Evolutionary conservation across 148 eudicot species (phyloP), one percentile per base, ranked within the genome.

Genomic region (Nyssa sinensis): DNA sequence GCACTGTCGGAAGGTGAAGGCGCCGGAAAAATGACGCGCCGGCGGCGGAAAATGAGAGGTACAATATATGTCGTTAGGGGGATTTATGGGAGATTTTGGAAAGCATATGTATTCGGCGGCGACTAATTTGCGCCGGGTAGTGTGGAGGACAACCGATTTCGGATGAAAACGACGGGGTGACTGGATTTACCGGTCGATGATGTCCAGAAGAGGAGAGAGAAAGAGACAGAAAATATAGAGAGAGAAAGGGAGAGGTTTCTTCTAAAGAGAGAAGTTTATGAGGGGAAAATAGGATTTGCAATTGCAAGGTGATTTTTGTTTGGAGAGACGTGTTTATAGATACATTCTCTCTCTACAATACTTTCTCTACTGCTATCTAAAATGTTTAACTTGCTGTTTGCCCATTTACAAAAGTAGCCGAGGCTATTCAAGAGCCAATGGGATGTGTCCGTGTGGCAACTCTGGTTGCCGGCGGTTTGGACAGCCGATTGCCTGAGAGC

Each of bases 121-220:
- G 49, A 77, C 32, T 66, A 25, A 60, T 61, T 31, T 53, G 64
- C 76, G 84, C 44, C 74, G 69, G 64, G 51, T 58, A 73, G 71
- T 37, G 34, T 47, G 19, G 66, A 64, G 16, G 69, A 67, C 71
- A 77, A 72, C 29, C 63, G 67, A 31, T 53, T 68, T 34, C 53
- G 49, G 68, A 71, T 25, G 58, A 32, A 62, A 24, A 37, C 74
- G 85, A 69, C 81, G 85, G 81, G 85, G 82, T 72, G 78, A 82
- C 66, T 80, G 79, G 85, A 84, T 84, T 75, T 68, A 79, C 78
- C 70, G 79, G 62, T 64, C 65, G 83, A 67, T 71, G 72, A 67
- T 72, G 81, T 66, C 61, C 73, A 61, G 72, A 21, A n/a, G n/a
- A n/a, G n/a, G n/a, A n/a, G n/a, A n/a, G n/a, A n/a, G n/a, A 8